Conservation (phyloP, 441 rosid species). For the Pelargonium citronellum region DNA sequence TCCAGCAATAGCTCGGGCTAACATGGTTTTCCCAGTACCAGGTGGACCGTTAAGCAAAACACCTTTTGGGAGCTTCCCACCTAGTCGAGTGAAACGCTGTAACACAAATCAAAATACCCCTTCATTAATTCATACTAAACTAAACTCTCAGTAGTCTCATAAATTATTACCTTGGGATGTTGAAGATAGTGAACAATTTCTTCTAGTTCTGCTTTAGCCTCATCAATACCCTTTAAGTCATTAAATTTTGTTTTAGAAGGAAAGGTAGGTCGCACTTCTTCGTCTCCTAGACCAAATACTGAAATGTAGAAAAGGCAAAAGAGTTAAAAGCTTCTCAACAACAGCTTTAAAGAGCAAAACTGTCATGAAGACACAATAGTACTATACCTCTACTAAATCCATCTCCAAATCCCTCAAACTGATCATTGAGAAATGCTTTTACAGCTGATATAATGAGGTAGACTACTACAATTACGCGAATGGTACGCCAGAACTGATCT, state of each 20-base stretch:
- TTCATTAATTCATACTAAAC: no score
- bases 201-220: conserved; percentile 91
- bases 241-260: conserved; percentile 81
- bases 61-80: conserved; percentile 97
- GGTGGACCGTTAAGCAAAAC: conserved; percentile 96
- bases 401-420: conserved; percentile 15
- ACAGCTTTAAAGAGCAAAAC: not conserved
- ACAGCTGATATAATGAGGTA: conserved; percentile 82
- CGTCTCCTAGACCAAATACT: conserved; percentile 75
- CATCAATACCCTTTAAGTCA: conserved; percentile 94
- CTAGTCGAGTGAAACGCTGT: conserved; percentile 91
- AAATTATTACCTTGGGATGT: conserved; percentile 71
- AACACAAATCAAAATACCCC: conserved; percentile 15
- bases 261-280: conserved; percentile 92
- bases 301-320: conserved; percentile 16
- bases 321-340: conserved; percentile 6
- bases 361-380: no score
- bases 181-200: conserved; percentile 96
- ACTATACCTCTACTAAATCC: conserved; percentile 74
- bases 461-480: conserved; percentile 64
- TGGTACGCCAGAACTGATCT: conserved; percentile 90
- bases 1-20: conserved; percentile 98
- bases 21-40: conserved; percentile 96
- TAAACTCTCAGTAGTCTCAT: no score
- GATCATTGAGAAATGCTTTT: conserved; percentile 87